These are phyloP conservation scores for Ambrosia artemisiifolia DNA, from an alignment of 129 eudicot genomes.

Conservation along the genomic window DNA sequence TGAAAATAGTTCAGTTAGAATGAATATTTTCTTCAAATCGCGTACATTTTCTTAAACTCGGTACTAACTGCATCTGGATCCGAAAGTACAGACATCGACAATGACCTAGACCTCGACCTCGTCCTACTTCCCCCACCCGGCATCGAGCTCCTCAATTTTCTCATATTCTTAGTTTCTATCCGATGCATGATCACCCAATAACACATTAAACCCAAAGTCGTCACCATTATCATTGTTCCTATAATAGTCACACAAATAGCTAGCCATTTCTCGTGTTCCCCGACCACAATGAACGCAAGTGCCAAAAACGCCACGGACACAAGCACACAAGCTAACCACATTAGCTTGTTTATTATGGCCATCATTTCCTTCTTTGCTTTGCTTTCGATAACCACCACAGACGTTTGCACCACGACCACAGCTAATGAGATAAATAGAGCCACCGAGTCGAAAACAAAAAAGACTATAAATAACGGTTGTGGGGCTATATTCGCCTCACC, in stretches of 20 bases:
- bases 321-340: slow-evolving; percentile 65
- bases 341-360: slow-evolving; percentile 61
- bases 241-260: slow-evolving; percentile 55
- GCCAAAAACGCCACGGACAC: slow-evolving; percentile 64
- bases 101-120: slow-evolving; percentile 38
- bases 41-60: slow-evolving; percentile 59
- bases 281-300: slow-evolving; percentile 56
- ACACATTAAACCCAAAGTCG: slow-evolving; percentile 59
- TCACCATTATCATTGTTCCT: slow-evolving; percentile 52
- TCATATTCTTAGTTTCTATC: slow-evolving; percentile 40
- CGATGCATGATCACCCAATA: slow-evolving; percentile 62
- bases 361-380: slow-evolving; percentile 60
- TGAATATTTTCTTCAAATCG: slow-evolving; percentile 26
- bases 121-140: slow-evolving; percentile 28
- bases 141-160: slow-evolving; percentile 30
- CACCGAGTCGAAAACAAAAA: slow-evolving; percentile 53
- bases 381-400: slow-evolving; percentile 57
- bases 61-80: slow-evolving; percentile 38
- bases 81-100: slow-evolving; percentile 41
- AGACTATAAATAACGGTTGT: slow-evolving; percentile 40
- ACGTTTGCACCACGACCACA: slow-evolving; percentile 65
- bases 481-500: slow-evolving; percentile 90
- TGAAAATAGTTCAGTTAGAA: not conserved
- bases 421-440: slow-evolving; percentile 59
- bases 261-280: slow-evolving; percentile 53